phyloP scores from a whole-genome alignment of 2,329 filamentous ascomycete species.

The Echinosphaeria canescens region DNA sequence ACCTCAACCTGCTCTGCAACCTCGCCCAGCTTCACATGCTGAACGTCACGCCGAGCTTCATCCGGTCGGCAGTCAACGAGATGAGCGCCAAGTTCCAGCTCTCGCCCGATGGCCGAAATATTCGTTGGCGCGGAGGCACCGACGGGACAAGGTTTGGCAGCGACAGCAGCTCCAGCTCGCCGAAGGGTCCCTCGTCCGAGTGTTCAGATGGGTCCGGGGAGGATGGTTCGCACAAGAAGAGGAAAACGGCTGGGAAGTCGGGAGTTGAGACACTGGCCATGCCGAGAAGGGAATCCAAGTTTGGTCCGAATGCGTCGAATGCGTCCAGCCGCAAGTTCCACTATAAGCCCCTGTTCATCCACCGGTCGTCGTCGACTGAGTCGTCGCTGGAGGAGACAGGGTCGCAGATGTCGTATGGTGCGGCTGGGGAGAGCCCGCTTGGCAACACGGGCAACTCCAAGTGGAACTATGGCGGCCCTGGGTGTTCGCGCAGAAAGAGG shows the following conservation, averaged over 20 bases:
- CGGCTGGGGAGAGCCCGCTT: conserved; percentile 14
- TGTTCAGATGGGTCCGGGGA: conserved; percentile 21
- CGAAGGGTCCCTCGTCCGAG: conserved; percentile 24
- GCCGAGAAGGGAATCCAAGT: conserved; percentile 17
- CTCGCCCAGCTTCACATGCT: conserved; percentile 73
- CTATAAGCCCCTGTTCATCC: conserved; percentile 41
- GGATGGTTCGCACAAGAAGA: conserved; percentile 19
- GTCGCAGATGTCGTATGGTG: conserved; percentile 20
- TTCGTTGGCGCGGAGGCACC: conserved; percentile 55
- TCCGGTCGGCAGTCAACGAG: conserved; percentile 47
- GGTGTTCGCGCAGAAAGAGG: conserved; percentile 22
- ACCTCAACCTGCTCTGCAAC: conserved; percentile 59
- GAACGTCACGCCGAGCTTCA: conserved; percentile 60
- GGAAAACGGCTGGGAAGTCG: conserved; percentile 15
- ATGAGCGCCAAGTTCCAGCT: conserved; percentile 59
- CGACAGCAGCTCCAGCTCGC: conserved; percentile 31
- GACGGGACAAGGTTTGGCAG: conserved; percentile 44
- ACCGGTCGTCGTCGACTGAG: conserved; percentile 22
- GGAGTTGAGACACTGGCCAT: conserved; percentile 12
- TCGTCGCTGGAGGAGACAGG: conserved; percentile 24
- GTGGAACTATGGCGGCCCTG: conserved; percentile 24
- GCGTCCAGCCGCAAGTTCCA: conserved; percentile 28
- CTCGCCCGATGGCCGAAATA: conserved; percentile 55
- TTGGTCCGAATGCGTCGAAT: conserved; percentile 12
- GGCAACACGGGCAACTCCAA: conserved; percentile 23